Conservation (phyloP, 768 basidiomycete genomes). For the Phanerodontia chrysosporium region DNA sequence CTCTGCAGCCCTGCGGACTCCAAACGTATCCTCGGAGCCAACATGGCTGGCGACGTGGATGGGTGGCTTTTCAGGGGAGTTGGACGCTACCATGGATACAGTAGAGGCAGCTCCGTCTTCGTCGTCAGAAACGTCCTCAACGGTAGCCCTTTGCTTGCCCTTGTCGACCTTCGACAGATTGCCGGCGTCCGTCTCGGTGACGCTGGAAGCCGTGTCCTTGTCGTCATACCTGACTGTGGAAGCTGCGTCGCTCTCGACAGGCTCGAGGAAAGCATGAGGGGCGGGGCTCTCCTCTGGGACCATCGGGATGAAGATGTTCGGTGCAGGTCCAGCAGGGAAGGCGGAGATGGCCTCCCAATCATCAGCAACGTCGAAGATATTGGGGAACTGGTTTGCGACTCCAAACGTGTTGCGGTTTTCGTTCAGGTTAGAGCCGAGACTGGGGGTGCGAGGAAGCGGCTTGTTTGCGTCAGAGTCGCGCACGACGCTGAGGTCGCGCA, state of each 20-base stretch:
- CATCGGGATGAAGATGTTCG: slow-evolving; percentile 17
- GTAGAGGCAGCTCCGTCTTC: slow-evolving; percentile 32
- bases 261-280: slow-evolving; percentile 65
- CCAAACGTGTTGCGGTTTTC: slow-evolving; percentile 53
- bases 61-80: slow-evolving; percentile 50
- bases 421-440: slow-evolving; percentile 8
- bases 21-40: slow-evolving; percentile 14
- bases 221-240: slow-evolving; percentile 25
- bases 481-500: slow-evolving; percentile 50
- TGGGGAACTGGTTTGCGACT: slow-evolving; percentile 36
- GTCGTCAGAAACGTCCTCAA: slow-evolving; percentile 27
- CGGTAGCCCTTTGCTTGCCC: slow-evolving; percentile 42
- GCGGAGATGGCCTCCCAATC: slow-evolving; percentile 61
- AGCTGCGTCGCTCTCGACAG: slow-evolving; percentile 38
- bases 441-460: slow-evolving; percentile 27
- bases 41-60: slow-evolving; percentile 43
- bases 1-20: slow-evolving; percentile 10
- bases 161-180: slow-evolving; percentile 30
- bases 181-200: slow-evolving; percentile 16
- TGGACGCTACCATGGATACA: slow-evolving; percentile 35
- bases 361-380: slow-evolving; percentile 45
- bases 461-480: slow-evolving; percentile 30
- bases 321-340: slow-evolving; percentile 33
- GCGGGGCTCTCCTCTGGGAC: slow-evolving; percentile 31
- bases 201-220: slow-evolving; percentile 19